These are phyloP conservation scores for Neurospora tetrasperma DNA, from an alignment of 495 filamentous ascomycete genomes.

Conservation along the genomic window DNA sequence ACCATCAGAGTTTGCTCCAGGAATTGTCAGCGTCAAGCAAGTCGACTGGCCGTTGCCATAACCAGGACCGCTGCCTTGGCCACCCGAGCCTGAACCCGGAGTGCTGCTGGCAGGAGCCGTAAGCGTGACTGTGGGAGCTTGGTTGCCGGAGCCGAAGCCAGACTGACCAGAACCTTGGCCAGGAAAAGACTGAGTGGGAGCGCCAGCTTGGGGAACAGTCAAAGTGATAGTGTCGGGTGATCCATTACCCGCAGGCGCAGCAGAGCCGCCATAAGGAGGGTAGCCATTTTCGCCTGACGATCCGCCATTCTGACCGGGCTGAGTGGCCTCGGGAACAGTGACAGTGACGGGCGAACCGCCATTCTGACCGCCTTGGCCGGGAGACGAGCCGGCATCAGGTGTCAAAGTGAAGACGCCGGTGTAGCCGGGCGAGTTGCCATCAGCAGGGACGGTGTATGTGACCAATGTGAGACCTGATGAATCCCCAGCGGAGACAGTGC, in stretches of 20 bases:
- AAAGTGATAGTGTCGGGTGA: not conserved
- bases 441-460: constrained; percentile 10
- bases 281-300: not conserved
- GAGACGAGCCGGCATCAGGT: not conserved
- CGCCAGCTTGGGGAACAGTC: not conserved
- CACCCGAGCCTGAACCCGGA: not conserved
- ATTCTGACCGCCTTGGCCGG: not conserved
- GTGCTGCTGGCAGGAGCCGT: not conserved
- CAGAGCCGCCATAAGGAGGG: constrained; percentile 1
- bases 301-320: not conserved
- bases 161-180: not conserved
- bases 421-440: constrained; percentile 8
- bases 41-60: not conserved
- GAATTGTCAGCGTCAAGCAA: not conserved
- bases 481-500: not conserved
- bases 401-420: constrained; percentile 11
- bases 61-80: not conserved
- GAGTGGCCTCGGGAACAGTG: constrained; percentile 3
- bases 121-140: not conserved
- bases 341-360: constrained; percentile 2
- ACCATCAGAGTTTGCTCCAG: not conserved
- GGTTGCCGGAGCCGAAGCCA: not conserved
- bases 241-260: not conserved
- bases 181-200: not conserved
- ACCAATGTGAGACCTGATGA: constrained; percentile 1